phyloP scores from a whole-genome alignment of 2,329 filamentous ascomycete species.

The Nemania sp. region DNA sequence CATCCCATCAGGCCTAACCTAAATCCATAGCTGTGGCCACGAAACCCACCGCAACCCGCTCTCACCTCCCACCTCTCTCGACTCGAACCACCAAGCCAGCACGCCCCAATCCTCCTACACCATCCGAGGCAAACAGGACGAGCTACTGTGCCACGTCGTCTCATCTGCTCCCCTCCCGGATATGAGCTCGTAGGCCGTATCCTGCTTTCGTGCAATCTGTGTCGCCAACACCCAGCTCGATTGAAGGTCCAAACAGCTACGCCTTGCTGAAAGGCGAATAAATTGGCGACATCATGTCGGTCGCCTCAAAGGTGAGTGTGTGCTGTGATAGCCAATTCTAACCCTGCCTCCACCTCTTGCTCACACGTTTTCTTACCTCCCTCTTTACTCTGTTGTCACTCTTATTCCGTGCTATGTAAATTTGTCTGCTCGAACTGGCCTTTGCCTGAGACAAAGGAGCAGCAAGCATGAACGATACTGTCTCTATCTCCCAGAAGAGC shows the following conservation, averaged over 20 bases:
- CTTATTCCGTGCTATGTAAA: too few relatives aligned
- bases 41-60: too few relatives aligned
- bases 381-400: too few relatives aligned
- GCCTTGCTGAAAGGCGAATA: constrained; percentile 57
- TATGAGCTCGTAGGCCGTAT: constrained; percentile 45
- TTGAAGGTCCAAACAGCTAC: constrained; percentile 43
- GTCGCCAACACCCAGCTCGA: constrained; percentile 33
- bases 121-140: constrained; percentile 23
- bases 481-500: too few relatives aligned
- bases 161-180: too few relatives aligned
- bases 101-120: constrained; percentile 4
- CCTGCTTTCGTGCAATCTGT: constrained; percentile 33
- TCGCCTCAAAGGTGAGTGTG: constrained; percentile 61
- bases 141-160: too few relatives aligned
- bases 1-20: background rate
- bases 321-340: background rate
- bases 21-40: too few relatives aligned
- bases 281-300: constrained; percentile 62
- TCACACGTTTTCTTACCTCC: background rate
- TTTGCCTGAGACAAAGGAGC: background rate
- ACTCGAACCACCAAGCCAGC: background rate
- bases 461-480: too few relatives aligned
- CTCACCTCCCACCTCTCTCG: background rate
- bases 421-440: background rate
- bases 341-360: background rate